Conservation (phyloP, 1,139 yeast species). For the Suhomyces taliae region DNA sequence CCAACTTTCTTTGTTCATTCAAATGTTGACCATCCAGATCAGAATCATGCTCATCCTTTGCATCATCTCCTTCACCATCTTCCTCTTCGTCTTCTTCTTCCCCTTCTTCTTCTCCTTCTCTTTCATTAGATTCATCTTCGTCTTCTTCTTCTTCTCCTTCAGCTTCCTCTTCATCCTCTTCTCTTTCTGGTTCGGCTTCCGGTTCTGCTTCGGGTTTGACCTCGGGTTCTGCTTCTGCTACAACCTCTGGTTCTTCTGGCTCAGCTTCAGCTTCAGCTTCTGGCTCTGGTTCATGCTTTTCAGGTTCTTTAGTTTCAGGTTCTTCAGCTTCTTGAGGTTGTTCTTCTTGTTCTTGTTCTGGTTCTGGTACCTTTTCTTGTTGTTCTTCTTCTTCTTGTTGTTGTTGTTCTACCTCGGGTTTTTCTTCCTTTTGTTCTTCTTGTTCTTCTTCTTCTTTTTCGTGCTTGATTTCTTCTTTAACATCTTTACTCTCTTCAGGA, state of each 20-base stretch:
- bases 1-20: slow-evolving; percentile 57
- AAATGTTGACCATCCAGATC: slow-evolving; percentile 33
- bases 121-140: slow-evolving; percentile 11
- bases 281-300: not conserved
- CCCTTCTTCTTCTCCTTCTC: slow-evolving; percentile 8
- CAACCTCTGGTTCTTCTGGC: slow-evolving; percentile 11
- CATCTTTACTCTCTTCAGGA: slow-evolving; percentile 3
- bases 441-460: slow-evolving; percentile 10
- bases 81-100: slow-evolving; percentile 18
- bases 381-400: slow-evolving; percentile 2
- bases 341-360: slow-evolving; percentile 5
- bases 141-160: slow-evolving; percentile 12
- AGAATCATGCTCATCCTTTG: slow-evolving; percentile 14
- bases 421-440: slow-evolving; percentile 6
- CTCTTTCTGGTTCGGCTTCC: slow-evolving; percentile 11
- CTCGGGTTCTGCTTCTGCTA: slow-evolving; percentile 7
- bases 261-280: slow-evolving; percentile 14
- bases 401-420: slow-evolving; percentile 7
- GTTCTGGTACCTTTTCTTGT: slow-evolving; percentile 4
- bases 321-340: slow-evolving; percentile 10
- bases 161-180: slow-evolving; percentile 12
- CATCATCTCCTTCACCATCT: slow-evolving; percentile 17
- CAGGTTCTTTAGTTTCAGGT: slow-evolving; percentile 10
- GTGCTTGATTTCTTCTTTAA: slow-evolving; percentile 8
- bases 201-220: slow-evolving; percentile 8